phyloP scores from a whole-genome alignment of 2,329 filamentous ascomycete genomes.

The Talaromyces piceae region DNA sequence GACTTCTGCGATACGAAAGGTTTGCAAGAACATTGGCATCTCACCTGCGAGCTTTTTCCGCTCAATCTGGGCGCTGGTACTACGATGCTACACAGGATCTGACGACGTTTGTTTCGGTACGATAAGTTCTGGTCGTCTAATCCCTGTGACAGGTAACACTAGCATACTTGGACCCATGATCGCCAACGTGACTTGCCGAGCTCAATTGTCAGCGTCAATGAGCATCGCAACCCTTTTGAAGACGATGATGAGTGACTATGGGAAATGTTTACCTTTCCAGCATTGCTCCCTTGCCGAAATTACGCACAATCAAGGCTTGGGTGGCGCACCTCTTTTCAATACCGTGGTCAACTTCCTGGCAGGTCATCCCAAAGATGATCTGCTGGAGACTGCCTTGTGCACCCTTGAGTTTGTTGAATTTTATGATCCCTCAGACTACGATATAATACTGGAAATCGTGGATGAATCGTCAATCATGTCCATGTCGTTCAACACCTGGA shows the following conservation, averaged over 20 bases:
- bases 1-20: background rate
- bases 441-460: background rate
- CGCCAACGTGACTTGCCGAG: background rate
- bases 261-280: background rate
- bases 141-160: background rate
- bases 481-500: background rate
- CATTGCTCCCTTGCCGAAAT: background rate
- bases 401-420: background rate
- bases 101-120: background rate
- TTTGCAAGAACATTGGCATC: background rate
- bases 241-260: background rate
- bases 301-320: background rate
- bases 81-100: background rate
- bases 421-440: background rate
- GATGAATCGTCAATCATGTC: background rate
- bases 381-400: background rate
- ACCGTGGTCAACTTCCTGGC: background rate
- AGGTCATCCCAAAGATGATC: background rate
- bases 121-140: background rate
- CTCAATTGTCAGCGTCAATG: background rate
- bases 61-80: background rate
- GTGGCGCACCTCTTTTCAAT: background rate
- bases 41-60: background rate
- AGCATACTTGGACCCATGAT: background rate
- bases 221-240: background rate